Percentiles rank a stretch among this genome's conserved stretches.
Conservation (phyloP, 768 basidiomycete species). For the Mycena kentingensis region DNA sequence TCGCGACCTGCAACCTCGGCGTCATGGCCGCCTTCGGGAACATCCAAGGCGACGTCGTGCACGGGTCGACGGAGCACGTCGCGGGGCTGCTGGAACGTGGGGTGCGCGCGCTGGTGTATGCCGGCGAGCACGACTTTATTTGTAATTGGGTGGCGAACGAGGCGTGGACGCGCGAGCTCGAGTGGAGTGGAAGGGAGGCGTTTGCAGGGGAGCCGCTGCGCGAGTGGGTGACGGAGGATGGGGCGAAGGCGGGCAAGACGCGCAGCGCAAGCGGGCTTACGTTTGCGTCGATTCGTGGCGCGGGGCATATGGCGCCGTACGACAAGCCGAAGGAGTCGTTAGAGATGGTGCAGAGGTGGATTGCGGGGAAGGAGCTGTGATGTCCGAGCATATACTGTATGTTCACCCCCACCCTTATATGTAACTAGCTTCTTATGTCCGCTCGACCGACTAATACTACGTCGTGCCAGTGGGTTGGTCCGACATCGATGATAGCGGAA, state of each 20-base stretch:
- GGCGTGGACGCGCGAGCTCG: constrained; percentile 53
- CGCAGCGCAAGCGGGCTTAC: constrained; percentile 53
- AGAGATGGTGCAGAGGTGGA: constrained; percentile 51
- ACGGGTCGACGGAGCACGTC: constrained; percentile 50
- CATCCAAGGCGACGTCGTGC: constrained; percentile 28
- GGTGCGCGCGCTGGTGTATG: constrained; percentile 56
- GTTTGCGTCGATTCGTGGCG: constrained; percentile 58
- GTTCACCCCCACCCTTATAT: too few species aligned
- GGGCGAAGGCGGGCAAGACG: constrained; percentile 42
- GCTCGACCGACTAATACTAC: too few species aligned
- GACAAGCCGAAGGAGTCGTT: constrained; percentile 62
- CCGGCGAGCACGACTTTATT: constrained; percentile 58
- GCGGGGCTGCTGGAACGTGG: constrained; percentile 58
- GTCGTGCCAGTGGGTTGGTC: too few species aligned
- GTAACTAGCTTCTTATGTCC: too few species aligned
- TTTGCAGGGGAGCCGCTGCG: constrained; percentile 23
- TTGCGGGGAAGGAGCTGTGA: constrained; percentile 29
- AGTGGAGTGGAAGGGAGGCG: constrained; percentile 27
- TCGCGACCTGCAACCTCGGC: background rate
- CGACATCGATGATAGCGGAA: too few species aligned
- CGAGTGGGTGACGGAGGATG: constrained; percentile 62
- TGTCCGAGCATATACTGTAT: too few species aligned
- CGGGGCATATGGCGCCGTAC: constrained; percentile 77
- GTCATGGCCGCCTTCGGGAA: background rate
- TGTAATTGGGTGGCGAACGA: constrained; percentile 65